phyloP scores from a whole-genome alignment of 1,284 basidiomycete species.

The Lentinus polychrous region DNA sequence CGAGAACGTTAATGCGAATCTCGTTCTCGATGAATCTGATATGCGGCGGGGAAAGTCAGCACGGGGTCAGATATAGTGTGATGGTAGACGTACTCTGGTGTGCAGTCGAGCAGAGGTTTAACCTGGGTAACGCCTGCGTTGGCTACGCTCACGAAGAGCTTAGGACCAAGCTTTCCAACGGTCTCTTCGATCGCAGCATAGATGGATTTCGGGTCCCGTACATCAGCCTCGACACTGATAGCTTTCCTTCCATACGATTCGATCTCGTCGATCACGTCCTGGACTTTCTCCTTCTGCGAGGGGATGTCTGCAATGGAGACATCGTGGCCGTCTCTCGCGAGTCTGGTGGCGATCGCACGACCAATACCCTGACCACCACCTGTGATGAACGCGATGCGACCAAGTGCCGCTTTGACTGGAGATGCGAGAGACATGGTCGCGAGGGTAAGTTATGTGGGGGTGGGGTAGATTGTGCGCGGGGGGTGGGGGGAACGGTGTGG shows the following conservation, averaged over 20 bases:
- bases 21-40: conserved; percentile 28
- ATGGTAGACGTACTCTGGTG: conserved; percentile 19
- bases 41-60: background rate
- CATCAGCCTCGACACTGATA: conserved; percentile 25
- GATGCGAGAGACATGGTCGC: conserved; percentile 18
- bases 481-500: no score
- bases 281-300: conserved; percentile 21
- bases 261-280: conserved; percentile 26
- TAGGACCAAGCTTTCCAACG: conserved; percentile 26
- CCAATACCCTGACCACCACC: conserved; percentile 38
- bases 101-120: conserved; percentile 27
- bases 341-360: conserved; percentile 33
- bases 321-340: conserved; percentile 34
- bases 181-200: conserved; percentile 26
- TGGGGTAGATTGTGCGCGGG: no score
- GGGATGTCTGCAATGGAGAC: conserved; percentile 28
- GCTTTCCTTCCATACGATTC: conserved; percentile 27
- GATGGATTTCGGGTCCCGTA: conserved; percentile 26
- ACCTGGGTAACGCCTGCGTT: conserved; percentile 34
- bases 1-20: conserved; percentile 26
- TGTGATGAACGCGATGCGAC: conserved; percentile 32
- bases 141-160: conserved; percentile 30
- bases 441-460: background rate
- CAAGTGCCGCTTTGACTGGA: conserved; percentile 24
- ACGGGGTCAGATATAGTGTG: conserved; percentile 1